phyloP scores from a whole-genome alignment of 2,329 filamentous ascomycete genomes.

The Ophiostoma ips region DNA sequence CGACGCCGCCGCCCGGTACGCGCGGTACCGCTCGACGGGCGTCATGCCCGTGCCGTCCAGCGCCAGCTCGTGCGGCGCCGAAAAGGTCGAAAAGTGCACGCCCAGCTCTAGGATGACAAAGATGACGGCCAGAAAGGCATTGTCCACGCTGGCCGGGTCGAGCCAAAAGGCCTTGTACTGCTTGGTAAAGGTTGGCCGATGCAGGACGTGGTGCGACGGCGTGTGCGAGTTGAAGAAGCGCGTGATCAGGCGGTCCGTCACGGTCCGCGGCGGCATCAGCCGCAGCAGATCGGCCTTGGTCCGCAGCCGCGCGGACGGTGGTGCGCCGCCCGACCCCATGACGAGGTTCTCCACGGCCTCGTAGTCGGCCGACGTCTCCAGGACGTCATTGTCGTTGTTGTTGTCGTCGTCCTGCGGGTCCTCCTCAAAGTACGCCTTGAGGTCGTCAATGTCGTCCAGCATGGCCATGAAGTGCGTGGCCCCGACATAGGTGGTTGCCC shows the following conservation, averaged over 20 bases:
- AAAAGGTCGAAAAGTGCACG: constrained; percentile 31
- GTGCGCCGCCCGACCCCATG: constrained; percentile 11
- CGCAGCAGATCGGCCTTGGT: constrained; percentile 33
- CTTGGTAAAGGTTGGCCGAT: constrained; percentile 28
- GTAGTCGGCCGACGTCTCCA: constrained; percentile 14
- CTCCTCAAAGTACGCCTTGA: constrained; percentile 44
- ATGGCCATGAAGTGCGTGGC: constrained; percentile 48
- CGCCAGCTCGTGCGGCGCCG: constrained; percentile 29
- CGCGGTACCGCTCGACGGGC: constrained; percentile 32
- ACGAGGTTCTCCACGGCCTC: constrained; percentile 29
- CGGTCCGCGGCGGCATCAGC: constrained; percentile 30
- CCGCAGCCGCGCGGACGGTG: constrained; percentile 19
- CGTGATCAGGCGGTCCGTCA: constrained; percentile 37
- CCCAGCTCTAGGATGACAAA: constrained; percentile 19
- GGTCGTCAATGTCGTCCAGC: constrained; percentile 46
- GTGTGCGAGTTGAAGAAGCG: constrained; percentile 40
- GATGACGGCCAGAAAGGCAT: constrained; percentile 20
- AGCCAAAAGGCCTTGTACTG: constrained; percentile 19
- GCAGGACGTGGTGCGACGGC: constrained; percentile 34
- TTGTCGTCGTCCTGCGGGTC: constrained; percentile 26
- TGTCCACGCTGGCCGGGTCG: constrained; percentile 10
- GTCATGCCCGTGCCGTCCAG: constrained; percentile 28
- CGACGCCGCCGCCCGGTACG: constrained; percentile 35
- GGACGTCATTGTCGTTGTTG: constrained; percentile 19
- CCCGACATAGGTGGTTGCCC: constrained; percentile 38